Evolutionary conservation across 2,329 filamentous ascomycete genomes (phyloP).

Genomic region (Hypomyces rosellus): DNA sequence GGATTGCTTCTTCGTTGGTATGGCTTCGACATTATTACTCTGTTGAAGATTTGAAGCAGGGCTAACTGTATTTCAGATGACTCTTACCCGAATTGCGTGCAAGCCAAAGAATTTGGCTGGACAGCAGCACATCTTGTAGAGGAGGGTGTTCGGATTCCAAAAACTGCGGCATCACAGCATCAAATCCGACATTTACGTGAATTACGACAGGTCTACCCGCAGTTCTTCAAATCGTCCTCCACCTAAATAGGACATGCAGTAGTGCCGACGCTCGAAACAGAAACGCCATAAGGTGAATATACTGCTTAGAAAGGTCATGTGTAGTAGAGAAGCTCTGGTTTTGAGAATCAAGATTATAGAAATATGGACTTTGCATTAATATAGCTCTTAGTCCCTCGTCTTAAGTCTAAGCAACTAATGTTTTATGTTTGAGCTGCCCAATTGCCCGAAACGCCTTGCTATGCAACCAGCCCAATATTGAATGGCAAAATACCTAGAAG

Average conservation of each 20-base stretch:
- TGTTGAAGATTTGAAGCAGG: not conserved
- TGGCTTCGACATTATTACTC: constrained; percentile 23
- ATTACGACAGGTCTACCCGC: constrained; percentile 68
- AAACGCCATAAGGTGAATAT: constrained; percentile 3
- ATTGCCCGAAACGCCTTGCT: constrained; percentile 24
- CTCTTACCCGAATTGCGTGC: constrained; percentile 73
- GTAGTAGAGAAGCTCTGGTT: no score
- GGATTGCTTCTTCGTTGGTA: constrained; percentile 90
- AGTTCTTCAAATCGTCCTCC: constrained; percentile 65
- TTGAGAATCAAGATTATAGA: no score
- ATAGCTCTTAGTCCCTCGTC: no score
- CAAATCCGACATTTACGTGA: constrained; percentile 73
- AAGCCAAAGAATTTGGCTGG: constrained; percentile 78
- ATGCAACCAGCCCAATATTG: constrained; percentile 13
- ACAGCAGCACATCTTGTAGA: constrained; percentile 81
- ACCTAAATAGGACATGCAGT: not conserved
- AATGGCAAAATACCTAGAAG: not conserved
- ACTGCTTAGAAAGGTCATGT: not conserved
- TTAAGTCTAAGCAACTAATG: not conserved
- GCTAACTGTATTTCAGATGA: constrained; percentile 56
- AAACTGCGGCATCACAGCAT: constrained; percentile 60
- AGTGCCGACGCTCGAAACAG: not conserved
- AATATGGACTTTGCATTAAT: no score
- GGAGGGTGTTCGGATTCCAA: constrained; percentile 58
- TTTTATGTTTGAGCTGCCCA: not conserved